Evolutionary conservation across 2,329 filamentous ascomycete species (phyloP), one percentile per base, ranked within the genome.

Genomic region (Ramularia collo-cygni): DNA sequence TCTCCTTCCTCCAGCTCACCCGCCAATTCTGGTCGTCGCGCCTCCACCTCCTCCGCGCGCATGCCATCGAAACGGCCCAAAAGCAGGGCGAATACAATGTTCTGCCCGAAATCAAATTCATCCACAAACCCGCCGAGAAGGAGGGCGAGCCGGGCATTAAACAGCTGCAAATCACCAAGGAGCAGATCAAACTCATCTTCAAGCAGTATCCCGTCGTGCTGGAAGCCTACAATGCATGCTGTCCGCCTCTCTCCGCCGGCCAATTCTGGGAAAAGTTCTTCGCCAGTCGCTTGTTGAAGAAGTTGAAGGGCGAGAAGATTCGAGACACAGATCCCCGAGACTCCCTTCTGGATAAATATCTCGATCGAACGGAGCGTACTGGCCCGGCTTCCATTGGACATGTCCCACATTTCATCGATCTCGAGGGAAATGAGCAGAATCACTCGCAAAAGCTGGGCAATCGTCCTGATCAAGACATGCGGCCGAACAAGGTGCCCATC

Each of bases 211-310:
- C 92, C 2, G 71, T 98, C 1, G 83, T 98, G 43, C 85, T 86
- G 60, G 79, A 81, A 14, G 85, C 94, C 5, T 96, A 95, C 63
- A 87, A 89, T 50, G 88, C 95, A 0, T 88, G 86, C 4, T 85
- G 83, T 44, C 54, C 60, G 2, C 54, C 54, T 4, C 64, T 93
- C 28, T 79, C 74, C 17, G 85, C 94, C 55, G 72, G 74, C 40
- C 79, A 86, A 35, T 98, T 98, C 60, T 98, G 90, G 89, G 84
- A 84, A 4, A 77, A 86, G 10, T 98, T 98, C 65, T 96, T 98
- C 61, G 78, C 89, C 46, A 95, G 87, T 62, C 78, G 85, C 41
- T 69, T 98, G 7, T 87, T 88, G 50, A 95, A 95, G 65, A 90
- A 88, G 58, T 69, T 98, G 40, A 85, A 89, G 42, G 92, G 93